Percentiles rank a stretch among this genome's conserved stretches.
Evolutionary conservation across 345 rosid genomes (phyloP).

Genomic region (Melaleuca alternifolia): DNA sequence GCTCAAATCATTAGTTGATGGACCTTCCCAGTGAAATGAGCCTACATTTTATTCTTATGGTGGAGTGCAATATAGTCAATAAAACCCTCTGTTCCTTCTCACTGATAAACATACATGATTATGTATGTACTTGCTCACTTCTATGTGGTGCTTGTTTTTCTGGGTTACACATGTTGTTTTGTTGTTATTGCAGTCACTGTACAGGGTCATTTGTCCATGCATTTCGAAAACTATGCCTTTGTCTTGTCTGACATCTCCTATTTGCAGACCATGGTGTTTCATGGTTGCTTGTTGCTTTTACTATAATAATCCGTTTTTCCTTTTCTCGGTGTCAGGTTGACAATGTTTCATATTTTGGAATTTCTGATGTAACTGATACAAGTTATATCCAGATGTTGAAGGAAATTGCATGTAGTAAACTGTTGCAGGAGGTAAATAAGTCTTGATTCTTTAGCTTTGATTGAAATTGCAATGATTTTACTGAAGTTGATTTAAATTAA

Average conservation of each 20-base stretch:
- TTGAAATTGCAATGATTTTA: conserved; percentile 5
- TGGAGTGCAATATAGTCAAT: neutral
- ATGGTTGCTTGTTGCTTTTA: neutral
- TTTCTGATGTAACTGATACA: conserved; percentile 16
- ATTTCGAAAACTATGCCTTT: neutral
- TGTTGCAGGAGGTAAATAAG: conserved; percentile 1
- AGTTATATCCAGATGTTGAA: conserved; percentile 23
- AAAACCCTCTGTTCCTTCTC: neutral
- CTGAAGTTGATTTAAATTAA: conserved; percentile 15
- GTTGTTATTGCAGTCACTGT: neutral
- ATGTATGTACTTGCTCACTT: neutral
- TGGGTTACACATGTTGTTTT: neutral
- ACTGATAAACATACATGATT: neutral
- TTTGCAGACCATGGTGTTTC: neutral
- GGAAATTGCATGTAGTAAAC: conserved; percentile 4
- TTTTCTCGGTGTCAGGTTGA: conserved; percentile 53
- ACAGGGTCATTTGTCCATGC: neutral
- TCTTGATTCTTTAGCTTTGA: neutral
- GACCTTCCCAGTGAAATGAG: neutral
- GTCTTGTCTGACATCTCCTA: neutral
- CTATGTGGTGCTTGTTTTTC: neutral
- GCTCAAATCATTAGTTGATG: neutral
- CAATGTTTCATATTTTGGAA: conserved; percentile 40
- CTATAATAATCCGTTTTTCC: neutral
- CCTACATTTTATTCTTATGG: neutral